A percentile compares a stretch with the other conserved stretches of the same genome.
These are phyloP conservation scores for Amorphotheca resinae DNA, from an alignment of 495 filamentous ascomycete species.

Conservation along the genomic window DNA sequence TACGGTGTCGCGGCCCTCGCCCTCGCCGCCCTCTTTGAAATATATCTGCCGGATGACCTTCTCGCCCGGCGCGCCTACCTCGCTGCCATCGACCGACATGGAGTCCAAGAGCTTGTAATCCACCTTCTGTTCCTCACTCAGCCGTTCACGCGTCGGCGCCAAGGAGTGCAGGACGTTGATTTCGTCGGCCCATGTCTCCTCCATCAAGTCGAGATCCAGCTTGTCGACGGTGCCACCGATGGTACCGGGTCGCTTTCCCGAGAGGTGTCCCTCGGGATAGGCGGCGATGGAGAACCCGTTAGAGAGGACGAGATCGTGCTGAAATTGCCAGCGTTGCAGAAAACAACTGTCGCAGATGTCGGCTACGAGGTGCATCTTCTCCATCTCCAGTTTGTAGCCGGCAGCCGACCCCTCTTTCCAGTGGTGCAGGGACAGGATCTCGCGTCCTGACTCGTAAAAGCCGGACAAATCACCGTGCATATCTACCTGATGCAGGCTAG, in stretches of 20 bases:
- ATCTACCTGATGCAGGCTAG: conserved; percentile 34
- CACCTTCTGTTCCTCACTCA: conserved; percentile 8
- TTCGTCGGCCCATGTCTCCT: conserved; percentile 18
- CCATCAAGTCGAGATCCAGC: conserved; percentile 15
- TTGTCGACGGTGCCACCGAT: conserved; percentile 2
- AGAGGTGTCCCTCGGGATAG: conserved; percentile 26
- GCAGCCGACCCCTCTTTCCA: conserved; percentile 30
- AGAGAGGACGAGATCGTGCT: conserved; percentile 39
- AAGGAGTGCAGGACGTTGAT: conserved; percentile 15
- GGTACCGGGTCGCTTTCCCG: conserved; percentile 8
- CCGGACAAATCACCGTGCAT: conserved; percentile 34
- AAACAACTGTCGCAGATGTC: conserved; percentile 44
- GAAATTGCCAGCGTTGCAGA: conserved; percentile 45
- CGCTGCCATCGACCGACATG: conserved; percentile 4
- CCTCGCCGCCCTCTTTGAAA: conserved; percentile 11
- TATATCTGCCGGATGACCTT: conserved; percentile 19
- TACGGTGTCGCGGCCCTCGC: conserved; percentile 11
- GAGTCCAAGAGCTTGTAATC: conserved; percentile 13
- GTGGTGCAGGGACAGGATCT: conserved; percentile 45
- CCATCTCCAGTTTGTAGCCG: conserved; percentile 39
- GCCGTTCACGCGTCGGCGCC: conserved; percentile 5
- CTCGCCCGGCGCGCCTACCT: background rate
- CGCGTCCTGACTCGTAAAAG: conserved; percentile 42
- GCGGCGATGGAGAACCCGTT: conserved; percentile 45
- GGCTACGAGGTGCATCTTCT: conserved; percentile 34